phyloP scores from a whole-genome alignment of 139 green algal species.

The Prasinococcaceae sp. region DNA sequence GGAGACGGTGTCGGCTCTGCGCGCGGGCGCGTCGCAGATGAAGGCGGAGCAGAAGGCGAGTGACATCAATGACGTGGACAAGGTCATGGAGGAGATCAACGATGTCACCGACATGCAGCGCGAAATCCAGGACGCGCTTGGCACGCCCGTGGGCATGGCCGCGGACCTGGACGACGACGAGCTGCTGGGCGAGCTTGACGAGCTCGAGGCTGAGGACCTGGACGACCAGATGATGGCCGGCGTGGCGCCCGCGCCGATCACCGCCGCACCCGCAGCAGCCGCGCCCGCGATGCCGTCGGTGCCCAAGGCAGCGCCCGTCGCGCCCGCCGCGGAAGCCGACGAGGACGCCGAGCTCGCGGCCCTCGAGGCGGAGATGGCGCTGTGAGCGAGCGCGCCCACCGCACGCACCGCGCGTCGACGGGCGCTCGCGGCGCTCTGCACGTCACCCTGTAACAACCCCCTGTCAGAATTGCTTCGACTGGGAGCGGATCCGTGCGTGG shows the following conservation, averaged over 20 bases:
- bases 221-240: slow-evolving; percentile 31
- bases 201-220: slow-evolving; percentile 38
- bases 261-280: neutral
- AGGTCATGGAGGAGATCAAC: slow-evolving; percentile 79
- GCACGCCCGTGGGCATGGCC: slow-evolving; percentile 44
- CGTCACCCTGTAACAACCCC: no score
- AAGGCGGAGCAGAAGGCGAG: slow-evolving; percentile 43
- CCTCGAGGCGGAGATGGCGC: slow-evolving; percentile 75
- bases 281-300: slow-evolving; percentile 16
- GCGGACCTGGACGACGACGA: slow-evolving; percentile 63
- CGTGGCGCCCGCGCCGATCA: slow-evolving; percentile 1
- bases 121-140: slow-evolving; percentile 77
- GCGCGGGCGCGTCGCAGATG: slow-evolving; percentile 11
- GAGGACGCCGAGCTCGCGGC: slow-evolving; percentile 81
- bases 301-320: slow-evolving; percentile 7
- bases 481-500: no score
- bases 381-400: no score
- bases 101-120: slow-evolving; percentile 79
- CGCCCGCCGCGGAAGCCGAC: slow-evolving; percentile 33
- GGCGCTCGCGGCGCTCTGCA: no score
- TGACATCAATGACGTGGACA: slow-evolving; percentile 89
- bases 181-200: slow-evolving; percentile 15
- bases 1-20: slow-evolving; percentile 52
- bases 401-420: no score
- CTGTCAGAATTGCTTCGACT: no score